These are phyloP conservation scores for Pilaira anomala DNA, from an alignment of 192 early-diverging fungal genomes.

Conservation along the genomic window DNA sequence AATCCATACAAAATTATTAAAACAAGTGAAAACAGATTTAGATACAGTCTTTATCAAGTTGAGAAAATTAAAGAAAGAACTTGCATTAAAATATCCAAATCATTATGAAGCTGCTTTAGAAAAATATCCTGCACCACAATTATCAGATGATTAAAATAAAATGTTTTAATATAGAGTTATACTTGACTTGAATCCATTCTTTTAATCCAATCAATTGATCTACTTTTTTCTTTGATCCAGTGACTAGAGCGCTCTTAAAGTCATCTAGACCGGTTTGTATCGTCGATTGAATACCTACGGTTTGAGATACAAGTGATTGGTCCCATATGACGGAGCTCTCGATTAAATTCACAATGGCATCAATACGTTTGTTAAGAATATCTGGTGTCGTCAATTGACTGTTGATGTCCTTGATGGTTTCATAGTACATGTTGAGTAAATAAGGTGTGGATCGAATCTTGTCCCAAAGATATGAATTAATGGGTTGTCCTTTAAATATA, in stretches of 20 bases:
- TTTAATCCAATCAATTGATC: constrained; percentile 11
- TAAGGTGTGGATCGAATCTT: constrained; percentile 19
- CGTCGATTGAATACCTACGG: not conserved
- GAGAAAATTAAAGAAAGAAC: constrained; percentile 28
- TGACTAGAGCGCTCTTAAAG: not conserved
- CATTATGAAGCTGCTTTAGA: constrained; percentile 16
- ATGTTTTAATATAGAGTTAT: not conserved
- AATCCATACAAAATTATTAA: constrained; percentile 49
- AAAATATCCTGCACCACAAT: constrained; percentile 26
- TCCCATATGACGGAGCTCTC: constrained; percentile 42
- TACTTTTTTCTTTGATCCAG: not conserved
- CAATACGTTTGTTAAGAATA: constrained; percentile 34
- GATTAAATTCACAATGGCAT: constrained; percentile 37
- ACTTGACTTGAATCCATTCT: constrained; percentile 15
- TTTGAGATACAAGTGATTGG: constrained; percentile 18
- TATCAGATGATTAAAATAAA: constrained; percentile 25
- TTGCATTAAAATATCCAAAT: constrained; percentile 24
- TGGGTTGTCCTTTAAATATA: constrained; percentile 21
- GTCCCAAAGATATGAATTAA: constrained; percentile 42
- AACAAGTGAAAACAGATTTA: constrained; percentile 54
- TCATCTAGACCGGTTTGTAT: not conserved
- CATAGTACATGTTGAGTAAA: constrained; percentile 32
- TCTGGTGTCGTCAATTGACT: constrained; percentile 35
- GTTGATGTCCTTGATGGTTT: constrained; percentile 34
- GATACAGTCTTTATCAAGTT: constrained; percentile 56